Percentiles rank a stretch among this genome's conserved stretches.
Conservation (phyloP, 2,329 filamentous ascomycete genomes). For the Neocatenulostroma microsporum region DNA sequence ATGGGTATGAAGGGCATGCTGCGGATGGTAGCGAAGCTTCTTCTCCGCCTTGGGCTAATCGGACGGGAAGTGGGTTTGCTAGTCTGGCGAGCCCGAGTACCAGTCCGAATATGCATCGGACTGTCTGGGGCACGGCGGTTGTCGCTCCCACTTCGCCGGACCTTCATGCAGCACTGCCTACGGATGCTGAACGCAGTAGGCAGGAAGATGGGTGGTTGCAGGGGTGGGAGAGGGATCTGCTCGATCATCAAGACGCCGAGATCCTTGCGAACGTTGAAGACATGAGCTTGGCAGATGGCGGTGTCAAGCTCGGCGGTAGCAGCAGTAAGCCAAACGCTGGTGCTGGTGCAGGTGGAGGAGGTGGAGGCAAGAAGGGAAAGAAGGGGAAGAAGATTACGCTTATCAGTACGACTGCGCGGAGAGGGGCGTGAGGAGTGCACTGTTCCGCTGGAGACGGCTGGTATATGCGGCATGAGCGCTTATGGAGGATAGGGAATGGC, state of each 20-base stretch:
- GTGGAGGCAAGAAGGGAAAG: slow-evolving; percentile 49
- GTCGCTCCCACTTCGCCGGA: slow-evolving; percentile 54
- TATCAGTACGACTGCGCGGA: slow-evolving; percentile 52
- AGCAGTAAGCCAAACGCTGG: too few relatives aligned
- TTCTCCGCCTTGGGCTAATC: slow-evolving; percentile 46
- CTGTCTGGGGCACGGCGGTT: slow-evolving; percentile 84
- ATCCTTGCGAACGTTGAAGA: too few relatives aligned
- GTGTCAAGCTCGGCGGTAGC: too few relatives aligned
- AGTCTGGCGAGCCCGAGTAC: slow-evolving; percentile 70
- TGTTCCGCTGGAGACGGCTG: too few relatives aligned
- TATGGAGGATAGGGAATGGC: not conserved
- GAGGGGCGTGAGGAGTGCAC: slow-evolving; percentile 16
- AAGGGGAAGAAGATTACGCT: slow-evolving; percentile 62
- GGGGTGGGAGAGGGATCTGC: slow-evolving; percentile 70
- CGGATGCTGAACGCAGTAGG: slow-evolving; percentile 30
- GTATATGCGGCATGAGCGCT: slow-evolving; percentile 2
- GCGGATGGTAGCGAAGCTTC: slow-evolving; percentile 25
- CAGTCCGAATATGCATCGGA: slow-evolving; percentile 66
- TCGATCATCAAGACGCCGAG: slow-evolving; percentile 55
- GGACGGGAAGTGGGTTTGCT: slow-evolving; percentile 54
- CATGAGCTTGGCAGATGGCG: too few relatives aligned
- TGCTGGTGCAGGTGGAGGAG: slow-evolving; percentile 14
- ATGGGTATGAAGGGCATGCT: not conserved
- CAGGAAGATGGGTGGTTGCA: slow-evolving; percentile 78
- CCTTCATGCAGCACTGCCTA: slow-evolving; percentile 36